Evolutionary conservation across 306 rosid species (phyloP), one percentile per base, ranked within the genome.

Genomic region (Acacia melanoxylon): DNA sequence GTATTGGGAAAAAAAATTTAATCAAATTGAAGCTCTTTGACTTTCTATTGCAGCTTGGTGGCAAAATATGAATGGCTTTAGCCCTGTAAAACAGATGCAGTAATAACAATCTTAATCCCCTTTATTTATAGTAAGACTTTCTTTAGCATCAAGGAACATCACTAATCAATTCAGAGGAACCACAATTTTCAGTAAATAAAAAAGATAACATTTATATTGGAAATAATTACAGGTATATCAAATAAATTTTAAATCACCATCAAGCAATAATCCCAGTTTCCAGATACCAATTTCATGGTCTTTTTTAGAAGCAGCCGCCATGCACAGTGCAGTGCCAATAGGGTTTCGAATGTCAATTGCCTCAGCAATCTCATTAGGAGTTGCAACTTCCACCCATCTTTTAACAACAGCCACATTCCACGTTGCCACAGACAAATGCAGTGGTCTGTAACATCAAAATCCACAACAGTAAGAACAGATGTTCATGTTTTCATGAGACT

Each of bases 231-330:
- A 74, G 33, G 45, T 85, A 56, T 74, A 73, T 37, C 37, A 61
- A 29, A 37, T 54, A 69, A 75, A 72, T 71, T 66, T 62, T 48
- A 78, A 75, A 81, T 81, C 68, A 37, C 58, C 54, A 79, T 70
- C 49, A 82, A 78, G 76, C 76, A 62, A 78, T 41, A 56, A 78
- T 56, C 25, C 17, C 69, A 78, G 80, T 68, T 74, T 81, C 25
- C 42, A 73, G 25, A 76, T 92, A 95, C 99, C 99, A 85, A 79
- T 88, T 88, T 95, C 97, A 86, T 92, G 99, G 85, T 92, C 97
- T 82, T 93, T 95, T 90, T 95, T 95, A 61, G 96, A 86, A 76
- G 94, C 94, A 86, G 99, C 98, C 20, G 99, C 99, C 97, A 95
- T 92, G 85, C 99, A 95, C 84, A 95, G 85, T 16, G 99, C 96